Evolutionary conservation across 306 rosid genomes (phyloP).

Genomic region (Oxytropis ochrocephala): DNA sequence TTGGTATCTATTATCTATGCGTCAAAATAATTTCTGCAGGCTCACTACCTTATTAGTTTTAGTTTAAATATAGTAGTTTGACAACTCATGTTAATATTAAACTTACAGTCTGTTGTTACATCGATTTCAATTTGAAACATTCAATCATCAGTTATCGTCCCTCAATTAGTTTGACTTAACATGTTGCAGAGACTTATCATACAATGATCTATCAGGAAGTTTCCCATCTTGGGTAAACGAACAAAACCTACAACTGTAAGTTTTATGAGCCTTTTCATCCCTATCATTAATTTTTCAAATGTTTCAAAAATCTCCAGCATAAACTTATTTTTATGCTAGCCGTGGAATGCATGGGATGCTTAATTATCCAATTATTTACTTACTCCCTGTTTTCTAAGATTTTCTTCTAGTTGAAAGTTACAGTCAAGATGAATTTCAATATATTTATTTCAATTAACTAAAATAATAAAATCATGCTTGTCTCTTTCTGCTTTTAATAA

Average conservation of each 20-base stretch:
- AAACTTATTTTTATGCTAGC: not conserved
- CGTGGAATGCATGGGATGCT: not conserved
- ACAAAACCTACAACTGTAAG: slow-evolving; percentile 51
- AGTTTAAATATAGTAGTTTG: not conserved
- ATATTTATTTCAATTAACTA: not conserved
- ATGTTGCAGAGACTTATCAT: slow-evolving; percentile 72
- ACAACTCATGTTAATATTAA: not conserved
- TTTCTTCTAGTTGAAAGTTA: not conserved
- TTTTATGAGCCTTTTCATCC: not conserved
- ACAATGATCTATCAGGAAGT: slow-evolving; percentile 65
- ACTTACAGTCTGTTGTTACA: not conserved
- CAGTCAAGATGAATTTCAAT: not conserved
- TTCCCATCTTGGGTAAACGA: slow-evolving; percentile 69
- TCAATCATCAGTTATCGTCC: not conserved
- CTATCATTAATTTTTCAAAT: not conserved
- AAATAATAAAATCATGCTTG: not conserved
- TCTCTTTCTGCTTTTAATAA: not conserved
- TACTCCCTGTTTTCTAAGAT: not conserved
- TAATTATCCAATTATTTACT: not conserved
- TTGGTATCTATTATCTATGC: not conserved
- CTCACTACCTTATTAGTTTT: not conserved
- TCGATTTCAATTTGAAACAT: not conserved
- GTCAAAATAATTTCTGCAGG: not conserved
- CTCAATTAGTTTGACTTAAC: not conserved
- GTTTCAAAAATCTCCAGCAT: not conserved